Evolutionary conservation across 345 rosid species (phyloP).

Genomic region (Brassica napus): DNA sequence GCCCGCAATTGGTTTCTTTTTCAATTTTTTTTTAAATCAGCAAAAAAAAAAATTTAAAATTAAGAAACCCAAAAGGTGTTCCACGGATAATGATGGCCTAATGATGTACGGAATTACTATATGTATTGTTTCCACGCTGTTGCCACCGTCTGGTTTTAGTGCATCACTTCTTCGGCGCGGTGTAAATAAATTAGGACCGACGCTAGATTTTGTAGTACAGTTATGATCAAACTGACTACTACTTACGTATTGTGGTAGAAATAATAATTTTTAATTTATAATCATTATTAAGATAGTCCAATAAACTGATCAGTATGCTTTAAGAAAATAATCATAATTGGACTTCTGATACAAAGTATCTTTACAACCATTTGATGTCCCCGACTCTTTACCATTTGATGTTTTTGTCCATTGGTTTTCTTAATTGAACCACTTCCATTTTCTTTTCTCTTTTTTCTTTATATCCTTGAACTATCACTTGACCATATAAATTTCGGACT

Average conservation of each 20-base stretch:
- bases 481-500: slow-evolving; percentile 19
- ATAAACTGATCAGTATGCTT: background rate
- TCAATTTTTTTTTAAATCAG: no score
- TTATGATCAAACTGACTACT: background rate
- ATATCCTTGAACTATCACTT: slow-evolving; percentile 12
- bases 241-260: background rate
- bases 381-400: slow-evolving; percentile 27
- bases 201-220: background rate
- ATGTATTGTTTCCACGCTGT: slow-evolving; percentile 1
- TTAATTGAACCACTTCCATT: slow-evolving; percentile 1
- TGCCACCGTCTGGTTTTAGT: slow-evolving; percentile 9
- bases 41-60: no score
- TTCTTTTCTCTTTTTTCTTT: background rate
- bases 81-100: no score
- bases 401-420: background rate
- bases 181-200: background rate
- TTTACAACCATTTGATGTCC: slow-evolving; percentile 1
- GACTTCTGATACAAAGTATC: background rate
- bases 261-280: background rate
- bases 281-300: background rate
- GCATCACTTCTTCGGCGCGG: background rate
- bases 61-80: no score
- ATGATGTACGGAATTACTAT: slow-evolving; percentile 16
- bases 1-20: no score
- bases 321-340: no score